A percentile compares a stretch with the other conserved stretches of the same genome.
These are phyloP conservation scores for Coniochaeta ligniaria DNA, from an alignment of 2,329 filamentous ascomycete genomes.

Conservation along the genomic window DNA sequence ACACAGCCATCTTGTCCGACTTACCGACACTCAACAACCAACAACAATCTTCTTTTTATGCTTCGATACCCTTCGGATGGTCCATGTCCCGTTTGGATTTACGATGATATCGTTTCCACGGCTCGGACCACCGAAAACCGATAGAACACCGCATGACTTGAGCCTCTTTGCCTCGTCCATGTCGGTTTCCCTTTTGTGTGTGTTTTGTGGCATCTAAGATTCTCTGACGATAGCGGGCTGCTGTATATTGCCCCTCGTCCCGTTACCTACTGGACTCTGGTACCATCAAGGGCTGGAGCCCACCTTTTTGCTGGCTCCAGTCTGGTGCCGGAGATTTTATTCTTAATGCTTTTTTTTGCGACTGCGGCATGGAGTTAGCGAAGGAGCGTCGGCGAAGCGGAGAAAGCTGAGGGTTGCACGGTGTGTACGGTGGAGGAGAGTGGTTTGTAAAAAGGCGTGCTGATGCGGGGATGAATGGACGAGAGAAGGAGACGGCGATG, in stretches of 20 bases:
- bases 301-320: constrained; percentile 26
- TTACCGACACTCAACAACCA: constrained; percentile 8
- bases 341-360: constrained; percentile 13
- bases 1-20: constrained; percentile 6
- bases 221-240: constrained; percentile 13
- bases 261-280: constrained; percentile 6
- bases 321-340: constrained; percentile 20
- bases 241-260: constrained; percentile 7
- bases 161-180: constrained; percentile 3
- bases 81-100: constrained; percentile 7
- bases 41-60: constrained; percentile 19
- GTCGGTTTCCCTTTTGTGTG: constrained; percentile 8
- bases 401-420: background rate
- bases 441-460: background rate
- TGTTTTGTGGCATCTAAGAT: constrained; percentile 15
- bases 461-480: background rate
- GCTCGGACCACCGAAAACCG: constrained; percentile 16
- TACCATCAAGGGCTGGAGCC: constrained; percentile 16
- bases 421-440: background rate
- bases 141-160: constrained; percentile 11
- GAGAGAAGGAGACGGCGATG: background rate
- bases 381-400: background rate
- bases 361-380: background rate
- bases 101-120: constrained; percentile 10
- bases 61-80: constrained; percentile 39